phyloP scores from a whole-genome alignment of 139 green algal genomes.

The Ulvella scutata region DNA sequence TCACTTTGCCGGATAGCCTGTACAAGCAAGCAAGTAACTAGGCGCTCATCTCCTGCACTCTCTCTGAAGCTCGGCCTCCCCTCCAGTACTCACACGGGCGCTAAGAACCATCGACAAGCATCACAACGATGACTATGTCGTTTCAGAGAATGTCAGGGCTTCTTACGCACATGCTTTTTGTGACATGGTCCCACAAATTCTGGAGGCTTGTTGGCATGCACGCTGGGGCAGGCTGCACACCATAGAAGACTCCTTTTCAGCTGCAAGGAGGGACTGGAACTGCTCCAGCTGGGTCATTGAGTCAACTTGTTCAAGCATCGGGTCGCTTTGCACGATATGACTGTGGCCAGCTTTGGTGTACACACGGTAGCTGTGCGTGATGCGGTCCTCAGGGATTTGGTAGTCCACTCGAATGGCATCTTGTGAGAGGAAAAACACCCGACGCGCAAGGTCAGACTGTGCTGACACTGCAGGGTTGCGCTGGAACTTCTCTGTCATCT shows the following conservation, averaged over 20 bases:
- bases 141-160: too few relatives aligned
- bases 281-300: conserved; percentile 47
- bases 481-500: conserved; percentile 67
- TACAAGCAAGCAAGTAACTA: too few relatives aligned
- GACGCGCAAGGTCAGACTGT: conserved; percentile 47
- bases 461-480: conserved; percentile 22
- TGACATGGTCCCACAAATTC: background rate
- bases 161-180: background rate
- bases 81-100: too few relatives aligned
- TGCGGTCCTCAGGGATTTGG: conserved; percentile 34
- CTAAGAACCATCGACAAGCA: too few relatives aligned
- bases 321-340: conserved; percentile 35
- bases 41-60: too few relatives aligned
- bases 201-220: conserved; percentile 28
- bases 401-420: conserved; percentile 35
- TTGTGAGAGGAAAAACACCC: conserved; percentile 42
- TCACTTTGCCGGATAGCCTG: conserved; percentile 56
- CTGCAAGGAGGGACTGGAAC: conserved; percentile 42
- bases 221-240: too few relatives aligned
- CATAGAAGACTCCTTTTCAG: conserved; percentile 60
- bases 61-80: too few relatives aligned
- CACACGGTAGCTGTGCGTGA: conserved; percentile 31
- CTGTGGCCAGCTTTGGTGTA: conserved; percentile 52
- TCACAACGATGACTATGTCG: too few relatives aligned
- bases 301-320: conserved; percentile 31